Evolutionary conservation across 352 stramenopile species (phyloP).

Genomic region (Pythium phragmiticola): DNA sequence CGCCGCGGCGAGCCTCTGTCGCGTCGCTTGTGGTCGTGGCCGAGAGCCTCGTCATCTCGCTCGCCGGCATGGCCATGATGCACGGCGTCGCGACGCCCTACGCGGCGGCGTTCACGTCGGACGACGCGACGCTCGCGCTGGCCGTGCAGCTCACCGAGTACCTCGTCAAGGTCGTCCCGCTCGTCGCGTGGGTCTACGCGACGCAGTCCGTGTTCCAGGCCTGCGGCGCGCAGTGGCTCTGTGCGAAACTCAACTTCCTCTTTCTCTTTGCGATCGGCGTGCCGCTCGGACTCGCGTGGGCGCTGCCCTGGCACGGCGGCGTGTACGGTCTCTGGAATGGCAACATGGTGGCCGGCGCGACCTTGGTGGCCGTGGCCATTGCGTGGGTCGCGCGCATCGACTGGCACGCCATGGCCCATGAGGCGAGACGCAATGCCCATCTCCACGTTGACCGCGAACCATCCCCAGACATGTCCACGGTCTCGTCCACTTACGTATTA

Average conservation of each 20-base stretch:
- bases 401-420: slow-evolving; percentile 51
- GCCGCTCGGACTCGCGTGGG: slow-evolving; percentile 45
- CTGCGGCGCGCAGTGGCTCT: slow-evolving; percentile 49
- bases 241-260: slow-evolving; percentile 55
- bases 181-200: slow-evolving; percentile 41
- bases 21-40: slow-evolving; percentile 30
- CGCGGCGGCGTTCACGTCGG: slow-evolving; percentile 40
- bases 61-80: slow-evolving; percentile 33
- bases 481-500: no score
- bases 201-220: slow-evolving; percentile 51
- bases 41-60: slow-evolving; percentile 27
- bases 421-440: slow-evolving; percentile 43
- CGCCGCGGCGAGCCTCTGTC: slow-evolving; percentile 41
- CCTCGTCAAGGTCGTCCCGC: slow-evolving; percentile 40
- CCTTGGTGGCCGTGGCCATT: slow-evolving; percentile 40
- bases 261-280: slow-evolving; percentile 52
- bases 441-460: slow-evolving; percentile 30
- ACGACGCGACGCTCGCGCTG: slow-evolving; percentile 30
- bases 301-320: slow-evolving; percentile 38
- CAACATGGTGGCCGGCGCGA: slow-evolving; percentile 39
- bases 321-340: slow-evolving; percentile 63
- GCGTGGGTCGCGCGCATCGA: slow-evolving; percentile 48
- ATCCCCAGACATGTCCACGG: no score
- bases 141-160: slow-evolving; percentile 36
- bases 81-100: slow-evolving; percentile 35